Evolutionary conservation across 2,329 filamentous ascomycete genomes (phyloP), one percentile per base, ranked within the genome.

Genomic region (Claviceps spartinae): DNA sequence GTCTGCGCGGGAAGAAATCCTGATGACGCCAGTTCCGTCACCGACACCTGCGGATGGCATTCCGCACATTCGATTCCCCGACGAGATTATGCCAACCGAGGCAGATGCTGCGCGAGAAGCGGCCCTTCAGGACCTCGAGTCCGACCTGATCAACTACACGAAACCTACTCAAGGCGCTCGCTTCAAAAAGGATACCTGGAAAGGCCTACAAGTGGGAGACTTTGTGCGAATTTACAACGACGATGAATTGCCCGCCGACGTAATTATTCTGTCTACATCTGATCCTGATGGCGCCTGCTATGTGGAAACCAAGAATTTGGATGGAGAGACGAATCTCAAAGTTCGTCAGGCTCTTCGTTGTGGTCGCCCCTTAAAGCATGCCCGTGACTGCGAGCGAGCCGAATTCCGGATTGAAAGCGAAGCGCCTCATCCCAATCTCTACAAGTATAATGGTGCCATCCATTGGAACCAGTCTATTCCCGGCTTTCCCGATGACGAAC

Each of bases 281-380:
- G 93, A 97, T 60, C 78, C 85, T 1, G 93, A 98, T 60, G 93
- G 93, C 49, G 88, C 88, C 40, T 98, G 93, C 68, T 98, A 96
- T 61, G 86, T 98, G 22, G 93, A 98, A 69, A 98, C 93, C 2
- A 98, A 97, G 73, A 97, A 95, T 65, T 67, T 98, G 72, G 93
- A 98, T 62, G 93, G 93, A 49, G 93, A 98, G 70, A 98, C 93
- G 2, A 98, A 98, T 62, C 72, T 98, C 56, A 98, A 98, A 69
- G 89, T 96, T 55, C 85, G 93, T 54, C 87, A 91, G 62, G 88
- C 93, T 20, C 76, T 98, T 43, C 86, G 91, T 57, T 93, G 88
- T 62, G 87, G 90, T 13, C 83, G 86, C 50, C 74, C 81, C 47
- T 77, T 98, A 54, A 88, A 83, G 64, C 90, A 97, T 66, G 93